Conservation (phyloP, 2,329 filamentous ascomycete species). For the Apiospora kogelbergensis region DNA sequence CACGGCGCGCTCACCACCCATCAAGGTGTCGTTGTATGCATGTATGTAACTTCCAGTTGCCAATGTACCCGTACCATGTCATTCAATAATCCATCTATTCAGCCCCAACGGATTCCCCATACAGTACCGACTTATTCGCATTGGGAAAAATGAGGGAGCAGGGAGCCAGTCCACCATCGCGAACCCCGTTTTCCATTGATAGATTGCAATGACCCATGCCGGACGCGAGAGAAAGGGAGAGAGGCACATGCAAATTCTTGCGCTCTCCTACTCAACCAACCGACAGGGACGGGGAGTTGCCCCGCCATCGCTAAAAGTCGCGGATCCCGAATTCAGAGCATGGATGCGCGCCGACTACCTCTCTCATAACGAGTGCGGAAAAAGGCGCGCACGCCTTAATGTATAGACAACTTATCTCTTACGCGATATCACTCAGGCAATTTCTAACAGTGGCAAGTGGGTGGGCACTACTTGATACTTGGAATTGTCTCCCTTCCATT, state of each 20-base stretch:
- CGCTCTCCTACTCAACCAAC: not conserved
- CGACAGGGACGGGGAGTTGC: not conserved
- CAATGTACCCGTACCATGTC: not conserved
- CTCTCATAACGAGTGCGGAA: not conserved
- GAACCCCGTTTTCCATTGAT: not conserved
- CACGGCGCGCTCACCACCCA: not conserved
- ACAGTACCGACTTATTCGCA: not conserved
- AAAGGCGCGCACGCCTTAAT: not conserved
- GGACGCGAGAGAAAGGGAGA: not conserved
- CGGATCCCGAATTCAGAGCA: not conserved
- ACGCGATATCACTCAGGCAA: not conserved
- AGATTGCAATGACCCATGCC: not conserved
- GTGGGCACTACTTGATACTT: not conserved
- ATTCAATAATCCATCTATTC: not conserved
- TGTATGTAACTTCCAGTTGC: no score
- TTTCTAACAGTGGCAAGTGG: not conserved
- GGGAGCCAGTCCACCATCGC: not conserved
- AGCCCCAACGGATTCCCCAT: not conserved
- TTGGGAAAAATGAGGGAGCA: not conserved
- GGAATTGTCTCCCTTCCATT: not conserved
- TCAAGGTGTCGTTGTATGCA: not conserved
- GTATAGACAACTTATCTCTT: not conserved
- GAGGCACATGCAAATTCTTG: not conserved
- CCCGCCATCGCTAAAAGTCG: slow-evolving; percentile 2
- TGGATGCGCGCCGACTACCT: not conserved